phyloP scores from a whole-genome alignment of 148 eudicot genomes.

The Fagopyrum tataricum region DNA sequence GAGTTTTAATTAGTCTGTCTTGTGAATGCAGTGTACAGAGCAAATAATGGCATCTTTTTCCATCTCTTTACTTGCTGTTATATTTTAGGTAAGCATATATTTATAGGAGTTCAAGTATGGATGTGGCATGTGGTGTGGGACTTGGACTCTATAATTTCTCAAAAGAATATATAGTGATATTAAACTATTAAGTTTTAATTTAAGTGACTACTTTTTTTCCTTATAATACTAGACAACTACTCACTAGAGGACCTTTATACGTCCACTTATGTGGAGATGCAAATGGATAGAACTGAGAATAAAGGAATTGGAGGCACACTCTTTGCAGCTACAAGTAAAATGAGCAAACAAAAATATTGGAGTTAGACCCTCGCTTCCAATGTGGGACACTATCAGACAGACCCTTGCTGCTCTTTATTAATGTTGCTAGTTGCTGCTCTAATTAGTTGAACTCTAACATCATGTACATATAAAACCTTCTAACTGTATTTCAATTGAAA shows the following conservation, averaged over 20 bases:
- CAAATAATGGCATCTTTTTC: background rate
- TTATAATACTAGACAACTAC: conserved; percentile 29
- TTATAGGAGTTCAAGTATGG: background rate
- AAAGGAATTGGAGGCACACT: conserved; percentile 65
- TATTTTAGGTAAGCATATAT: background rate
- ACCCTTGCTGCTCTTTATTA: too few relatives aligned
- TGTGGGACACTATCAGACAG: too few relatives aligned
- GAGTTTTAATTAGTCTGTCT: background rate
- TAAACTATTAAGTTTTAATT: too few relatives aligned
- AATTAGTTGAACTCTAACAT: too few relatives aligned
- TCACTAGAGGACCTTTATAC: conserved; percentile 86
- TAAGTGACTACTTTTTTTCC: too few relatives aligned
- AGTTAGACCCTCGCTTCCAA: too few relatives aligned
- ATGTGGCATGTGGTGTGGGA: too few relatives aligned
- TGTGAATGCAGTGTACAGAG: background rate
- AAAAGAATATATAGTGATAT: too few relatives aligned
- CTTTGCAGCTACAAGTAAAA: conserved; percentile 38
- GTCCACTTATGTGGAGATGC: conserved; percentile 97
- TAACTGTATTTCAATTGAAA: too few relatives aligned
- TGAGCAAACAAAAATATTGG: conserved; percentile 41
- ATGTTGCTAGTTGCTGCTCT: too few relatives aligned
- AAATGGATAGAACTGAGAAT: conserved; percentile 90
- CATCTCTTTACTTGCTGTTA: background rate
- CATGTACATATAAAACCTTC: too few relatives aligned
- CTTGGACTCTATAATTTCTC: background rate